Evolutionary conservation across 2,329 filamentous ascomycete species (phyloP), one percentile per base, ranked within the genome.

Genomic region (Calonectria pauciramosa): DNA sequence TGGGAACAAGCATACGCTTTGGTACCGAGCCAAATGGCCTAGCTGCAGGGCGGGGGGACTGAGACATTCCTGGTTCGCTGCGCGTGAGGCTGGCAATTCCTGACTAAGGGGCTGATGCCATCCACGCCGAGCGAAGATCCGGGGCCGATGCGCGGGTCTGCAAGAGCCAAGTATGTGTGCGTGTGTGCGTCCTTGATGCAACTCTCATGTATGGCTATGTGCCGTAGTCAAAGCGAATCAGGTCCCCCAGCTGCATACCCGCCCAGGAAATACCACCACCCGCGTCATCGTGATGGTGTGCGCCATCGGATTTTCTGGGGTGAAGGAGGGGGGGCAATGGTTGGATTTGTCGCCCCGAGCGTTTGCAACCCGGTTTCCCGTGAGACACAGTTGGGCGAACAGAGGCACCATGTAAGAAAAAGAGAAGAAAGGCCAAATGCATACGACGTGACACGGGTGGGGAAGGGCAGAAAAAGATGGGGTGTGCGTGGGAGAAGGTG

Each of bases 91-190:
- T 47, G 59, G 56, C 60, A 77, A 77, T 71, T 66, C 72, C 73
- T 78, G 78, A 79, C 78, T 78, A 79, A 79, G 49, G 54, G 51
- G 69, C 76, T 77, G 66, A 56, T 65, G 60, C 13, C 56, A 34
- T 63, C 56, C 34, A 38, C 34, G 56, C 28, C 56, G 23, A 47
- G 28, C 20, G 60, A 49, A 65, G 60, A 65, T 65, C 60, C 41
- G 60, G 60, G 41, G 60, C 28, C 28, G 60, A 49, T 41, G 56
- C 56, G 56, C 36, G 56, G 56, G 56, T 28, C 56, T 38, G n/a
- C 34, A 63, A 26, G 23, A 38, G 36, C 32, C 34, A 63, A 38
- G 32, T 16, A 38, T 63, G 56, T 7, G 56, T 38, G 32, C 9
- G 51, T 30, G 51, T 2, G 52, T 56, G 30, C 30, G 56, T 41